Conservation (phyloP, 2,329 filamentous ascomycete genomes). For the Tetracladium maxilliforme region DNA sequence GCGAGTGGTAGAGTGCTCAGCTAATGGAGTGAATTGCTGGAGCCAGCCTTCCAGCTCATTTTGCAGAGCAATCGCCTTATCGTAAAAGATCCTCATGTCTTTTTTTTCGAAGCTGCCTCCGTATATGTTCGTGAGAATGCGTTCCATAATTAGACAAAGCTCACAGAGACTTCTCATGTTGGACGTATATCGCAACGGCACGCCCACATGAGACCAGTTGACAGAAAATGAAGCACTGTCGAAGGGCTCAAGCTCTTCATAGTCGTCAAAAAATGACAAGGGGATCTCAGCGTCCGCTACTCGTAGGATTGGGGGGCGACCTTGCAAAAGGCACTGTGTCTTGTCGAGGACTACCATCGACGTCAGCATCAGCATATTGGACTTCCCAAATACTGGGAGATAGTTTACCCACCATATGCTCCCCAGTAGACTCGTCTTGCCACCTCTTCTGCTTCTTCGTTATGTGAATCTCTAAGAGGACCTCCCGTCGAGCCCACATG, state of each 20-base stretch:
- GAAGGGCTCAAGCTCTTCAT: slow-evolving; percentile 37
- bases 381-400: slow-evolving; percentile 1
- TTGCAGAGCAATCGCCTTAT: slow-evolving; percentile 21
- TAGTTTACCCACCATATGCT: too few species aligned
- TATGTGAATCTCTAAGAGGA: too few species aligned
- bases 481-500: too few species aligned
- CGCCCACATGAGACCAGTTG: slow-evolving; percentile 13
- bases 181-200: slow-evolving; percentile 24
- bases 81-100: slow-evolving; percentile 17
- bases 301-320: slow-evolving; percentile 30
- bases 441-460: too few species aligned
- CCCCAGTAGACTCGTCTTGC: slow-evolving; percentile 19
- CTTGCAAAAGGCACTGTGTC: slow-evolving; percentile 38
- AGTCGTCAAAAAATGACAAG: slow-evolving; percentile 29
- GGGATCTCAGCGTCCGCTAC: slow-evolving; percentile 28
- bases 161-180: slow-evolving; percentile 24
- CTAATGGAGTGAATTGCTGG: slow-evolving; percentile 14
- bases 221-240: slow-evolving; percentile 23
- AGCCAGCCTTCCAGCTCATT: slow-evolving; percentile 25
- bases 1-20: slow-evolving; percentile 19
- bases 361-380: too few species aligned
- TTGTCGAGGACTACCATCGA: slow-evolving; percentile 25
- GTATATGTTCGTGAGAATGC: slow-evolving; percentile 27
- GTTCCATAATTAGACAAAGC: slow-evolving; percentile 30
- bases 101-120: slow-evolving; percentile 22